Conservation (phyloP, 2,329 filamentous ascomycete species). For the Penicillium griseofulvum region DNA sequence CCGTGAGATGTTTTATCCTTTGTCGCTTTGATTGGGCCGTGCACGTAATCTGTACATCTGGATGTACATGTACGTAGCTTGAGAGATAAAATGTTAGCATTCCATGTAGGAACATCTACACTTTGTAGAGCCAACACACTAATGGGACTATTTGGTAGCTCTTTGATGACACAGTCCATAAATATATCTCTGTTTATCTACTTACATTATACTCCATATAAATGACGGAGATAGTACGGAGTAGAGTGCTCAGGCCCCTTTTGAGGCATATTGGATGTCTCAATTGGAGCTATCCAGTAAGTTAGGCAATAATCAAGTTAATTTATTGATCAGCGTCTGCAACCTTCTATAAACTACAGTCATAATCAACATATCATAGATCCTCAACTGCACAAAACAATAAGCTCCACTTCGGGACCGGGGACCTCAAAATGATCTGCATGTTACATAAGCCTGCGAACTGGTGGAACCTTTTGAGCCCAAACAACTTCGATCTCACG, state of each 20-base stretch:
- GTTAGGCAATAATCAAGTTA: neutral
- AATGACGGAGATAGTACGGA: neutral
- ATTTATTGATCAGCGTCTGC: neutral
- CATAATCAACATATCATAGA: neutral
- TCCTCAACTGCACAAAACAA: neutral
- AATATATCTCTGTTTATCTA: neutral
- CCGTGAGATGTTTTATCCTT: neutral
- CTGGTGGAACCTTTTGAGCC: neutral
- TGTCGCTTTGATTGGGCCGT: slow-evolving; percentile 13
- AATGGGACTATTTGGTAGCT: too few species aligned
- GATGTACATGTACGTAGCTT: neutral
- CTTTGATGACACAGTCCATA: neutral
- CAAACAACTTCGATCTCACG: slow-evolving; percentile 10
- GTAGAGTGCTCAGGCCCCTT: slow-evolving; percentile 5
- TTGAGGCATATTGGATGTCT: slow-evolving; percentile 9
- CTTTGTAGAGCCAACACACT: too few species aligned
- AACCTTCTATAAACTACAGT: neutral
- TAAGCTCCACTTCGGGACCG: neutral
- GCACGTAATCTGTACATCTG: slow-evolving; percentile 5
- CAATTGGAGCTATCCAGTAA: slow-evolving; percentile 2
- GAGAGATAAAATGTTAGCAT: neutral
- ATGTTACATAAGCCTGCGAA: slow-evolving; percentile 18
- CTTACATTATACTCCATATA: neutral
- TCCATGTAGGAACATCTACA: neutral
- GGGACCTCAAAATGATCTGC: slow-evolving; percentile 4